A percentile compares a stretch with the other conserved stretches of the same genome.
These are phyloP conservation scores for Moringa oleifera DNA, from an alignment of 345 rosid species.

Conservation along the genomic window DNA sequence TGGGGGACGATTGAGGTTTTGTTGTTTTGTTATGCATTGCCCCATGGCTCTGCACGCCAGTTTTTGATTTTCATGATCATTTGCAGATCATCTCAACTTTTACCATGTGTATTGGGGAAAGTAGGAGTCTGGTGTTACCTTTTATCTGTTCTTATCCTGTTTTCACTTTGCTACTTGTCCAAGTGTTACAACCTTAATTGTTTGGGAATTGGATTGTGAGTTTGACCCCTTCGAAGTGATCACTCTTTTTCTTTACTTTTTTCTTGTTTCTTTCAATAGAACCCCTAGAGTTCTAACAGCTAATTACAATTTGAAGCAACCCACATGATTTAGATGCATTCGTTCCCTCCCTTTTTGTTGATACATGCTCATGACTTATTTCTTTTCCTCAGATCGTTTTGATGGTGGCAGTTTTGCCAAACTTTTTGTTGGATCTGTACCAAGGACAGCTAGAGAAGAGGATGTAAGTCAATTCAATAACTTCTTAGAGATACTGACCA, in stretches of 20 bases:
- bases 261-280: too few species aligned
- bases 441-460: conserved; percentile 71
- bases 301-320: too few species aligned
- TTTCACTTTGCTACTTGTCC: not conserved
- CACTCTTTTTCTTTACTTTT: too few species aligned
- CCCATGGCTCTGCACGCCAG: not conserved
- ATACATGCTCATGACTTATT: not conserved
- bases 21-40: not conserved
- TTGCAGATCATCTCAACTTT: not conserved
- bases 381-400: conserved; percentile 35
- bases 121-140: not conserved
- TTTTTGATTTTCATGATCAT: not conserved
- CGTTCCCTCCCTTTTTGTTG: not conserved
- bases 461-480: conserved; percentile 55
- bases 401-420: conserved; percentile 59
- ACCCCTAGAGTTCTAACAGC: too few species aligned
- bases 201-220: too few species aligned
- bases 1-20: too few species aligned
- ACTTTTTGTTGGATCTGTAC: conserved; percentile 98
- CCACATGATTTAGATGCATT: too few species aligned
- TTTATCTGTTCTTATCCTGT: not conserved
- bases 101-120: not conserved
- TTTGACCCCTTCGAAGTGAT: too few species aligned
- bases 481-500: not conserved
- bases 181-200: too few species aligned